These are phyloP conservation scores for Neodidymelliopsis sp. DNA, from an alignment of 2,329 filamentous ascomycete species.

Conservation along the genomic window DNA sequence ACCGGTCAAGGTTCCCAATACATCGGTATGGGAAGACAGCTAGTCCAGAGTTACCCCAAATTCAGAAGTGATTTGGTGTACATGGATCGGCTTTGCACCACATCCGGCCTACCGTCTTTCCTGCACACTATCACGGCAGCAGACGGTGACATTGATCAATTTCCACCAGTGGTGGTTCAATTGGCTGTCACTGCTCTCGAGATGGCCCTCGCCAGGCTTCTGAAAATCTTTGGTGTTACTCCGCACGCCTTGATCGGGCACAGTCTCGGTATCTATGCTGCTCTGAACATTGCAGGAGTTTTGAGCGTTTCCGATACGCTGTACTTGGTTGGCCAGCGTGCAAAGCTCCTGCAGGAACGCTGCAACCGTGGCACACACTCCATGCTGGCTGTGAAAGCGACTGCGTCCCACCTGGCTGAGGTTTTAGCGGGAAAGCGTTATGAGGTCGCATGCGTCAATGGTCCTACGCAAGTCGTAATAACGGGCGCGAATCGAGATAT, in stretches of 20 bases:
- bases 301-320: constrained; percentile 42
- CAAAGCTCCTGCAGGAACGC: constrained; percentile 32
- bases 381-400: constrained; percentile 41
- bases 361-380: constrained; percentile 38
- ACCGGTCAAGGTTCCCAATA: constrained; percentile 49
- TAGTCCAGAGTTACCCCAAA: constrained; percentile 20
- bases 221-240: constrained; percentile 19
- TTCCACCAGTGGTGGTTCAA: constrained; percentile 44
- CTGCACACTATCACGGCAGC: constrained; percentile 13
- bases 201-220: constrained; percentile 40
- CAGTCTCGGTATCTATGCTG: constrained; percentile 51
- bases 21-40: constrained; percentile 12
- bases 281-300: constrained; percentile 47
- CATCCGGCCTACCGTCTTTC: constrained; percentile 43
- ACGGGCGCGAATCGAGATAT: constrained; percentile 18
- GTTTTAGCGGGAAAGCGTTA: neutral
- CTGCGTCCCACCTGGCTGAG: neutral
- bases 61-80: constrained; percentile 42
- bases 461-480: constrained; percentile 35
- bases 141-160: too few species aligned
- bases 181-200: constrained; percentile 52
- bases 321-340: constrained; percentile 46
- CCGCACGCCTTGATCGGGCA: constrained; percentile 30
- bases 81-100: constrained; percentile 36
- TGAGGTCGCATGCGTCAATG: constrained; percentile 40